Conservation (phyloP, 139 green algal genomes). For the Coelastrella sp. region DNA sequence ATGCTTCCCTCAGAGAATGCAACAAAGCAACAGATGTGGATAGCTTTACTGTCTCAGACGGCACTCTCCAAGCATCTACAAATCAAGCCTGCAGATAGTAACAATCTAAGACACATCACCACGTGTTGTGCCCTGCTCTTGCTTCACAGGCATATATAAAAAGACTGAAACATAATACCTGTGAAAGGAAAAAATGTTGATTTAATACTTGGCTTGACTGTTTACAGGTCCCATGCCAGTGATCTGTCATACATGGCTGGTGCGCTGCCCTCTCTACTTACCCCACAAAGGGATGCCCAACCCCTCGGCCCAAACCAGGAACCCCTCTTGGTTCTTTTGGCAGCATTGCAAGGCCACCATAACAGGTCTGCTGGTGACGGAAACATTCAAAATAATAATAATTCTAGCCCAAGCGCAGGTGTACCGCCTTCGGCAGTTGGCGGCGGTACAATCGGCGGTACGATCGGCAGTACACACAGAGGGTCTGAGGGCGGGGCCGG, state of each 20-base stretch:
- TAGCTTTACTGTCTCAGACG: no score
- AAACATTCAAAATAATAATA: no score
- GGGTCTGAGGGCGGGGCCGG: background rate
- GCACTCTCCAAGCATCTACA: no score
- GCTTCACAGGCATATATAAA: no score
- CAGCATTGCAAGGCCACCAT: background rate
- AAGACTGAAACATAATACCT: no score
- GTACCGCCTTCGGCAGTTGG: background rate
- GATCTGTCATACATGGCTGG: constrained; percentile 13
- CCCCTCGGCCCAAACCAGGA: constrained; percentile 22
- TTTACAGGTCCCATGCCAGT: background rate
- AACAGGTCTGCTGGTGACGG: no score
- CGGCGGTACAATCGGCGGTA: background rate
- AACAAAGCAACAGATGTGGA: no score
- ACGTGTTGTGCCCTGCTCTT: no score
- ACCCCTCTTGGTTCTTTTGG: background rate
- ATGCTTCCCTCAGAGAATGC: no score
- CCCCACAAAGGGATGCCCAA: background rate
- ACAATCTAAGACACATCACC: no score
- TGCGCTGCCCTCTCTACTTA: background rate
- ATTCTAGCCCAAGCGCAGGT: background rate
- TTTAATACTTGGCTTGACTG: background rate
- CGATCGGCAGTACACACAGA: background rate
- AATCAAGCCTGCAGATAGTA: no score
- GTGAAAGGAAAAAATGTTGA: background rate